Evolutionary conservation across 2,329 filamentous ascomycete genomes (phyloP), one percentile per base, ranked within the genome.

Genomic region (Sclerotinia trifoliorum): DNA sequence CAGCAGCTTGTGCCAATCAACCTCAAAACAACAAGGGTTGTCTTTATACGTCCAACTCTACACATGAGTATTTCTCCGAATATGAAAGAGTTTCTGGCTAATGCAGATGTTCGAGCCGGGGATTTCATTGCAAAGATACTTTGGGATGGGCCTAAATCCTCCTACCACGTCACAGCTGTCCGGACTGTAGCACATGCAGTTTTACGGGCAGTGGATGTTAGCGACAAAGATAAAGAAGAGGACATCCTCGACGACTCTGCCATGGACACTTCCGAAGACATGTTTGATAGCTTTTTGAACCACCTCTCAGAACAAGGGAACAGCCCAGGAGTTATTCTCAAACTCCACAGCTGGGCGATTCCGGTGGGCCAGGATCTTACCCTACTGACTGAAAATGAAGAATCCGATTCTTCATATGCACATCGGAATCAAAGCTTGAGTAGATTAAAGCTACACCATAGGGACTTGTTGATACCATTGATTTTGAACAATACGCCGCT

Each of bases 261-360:
- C 35, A 57, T 57, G 55, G 32, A 57, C n/a, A 57, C n/a, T 5
- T 57, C 35, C 13, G 55, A 42, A 32, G 32, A 57, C 35, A 7
- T 17, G 7, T 35, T 42, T 4, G 13, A 42, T 10, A 15, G 3
- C 55, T 57, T n/a, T 39, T 57, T 32, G 1, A 44, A 6, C 19
- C 4, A 11, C 24, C n/a, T 10, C 2, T 44, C 24, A 44, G 15
- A 26, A 44, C 39, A 44, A 44, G n/a, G 44, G 10, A 5, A 29
- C 2, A n/a, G 7, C 2, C 10, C 15, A 0, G 35, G 11, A 26
- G 8, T 3, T 24, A 8, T 32, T 35, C 46, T 49, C 6, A 3
- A 6, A 11, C 58, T 62, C 15, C 58, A 62, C 7, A 62, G 58
- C 46, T 62, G 58, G 58, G 58, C 58, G 13, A 24, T 62, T 35